Percentiles rank a stretch among this genome's conserved stretches.
phyloP scores from a whole-genome alignment of 805 yeast genomes.

The Candida succiphila region DNA sequence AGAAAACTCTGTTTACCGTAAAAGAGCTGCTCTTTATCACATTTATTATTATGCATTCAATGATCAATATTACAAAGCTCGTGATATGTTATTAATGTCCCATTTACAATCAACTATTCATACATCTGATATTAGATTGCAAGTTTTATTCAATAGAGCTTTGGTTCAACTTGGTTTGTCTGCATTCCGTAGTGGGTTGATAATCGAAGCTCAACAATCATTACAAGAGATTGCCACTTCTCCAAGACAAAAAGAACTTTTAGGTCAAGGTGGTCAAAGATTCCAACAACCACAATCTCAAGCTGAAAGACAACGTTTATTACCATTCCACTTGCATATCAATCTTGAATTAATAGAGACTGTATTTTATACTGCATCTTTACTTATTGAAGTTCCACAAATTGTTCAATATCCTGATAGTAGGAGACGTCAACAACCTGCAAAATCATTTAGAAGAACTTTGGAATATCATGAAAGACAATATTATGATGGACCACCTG shows the following conservation, averaged over 20 bases:
- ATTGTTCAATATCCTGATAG: conserved; percentile 68
- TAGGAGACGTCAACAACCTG: conserved; percentile 38
- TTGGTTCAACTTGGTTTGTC: conserved; percentile 91
- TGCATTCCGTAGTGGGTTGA: conserved; percentile 86
- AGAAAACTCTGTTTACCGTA: conserved; percentile 57
- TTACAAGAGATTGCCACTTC: conserved; percentile 83
- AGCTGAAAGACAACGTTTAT: conserved; percentile 67
- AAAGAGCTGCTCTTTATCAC: conserved; percentile 75
- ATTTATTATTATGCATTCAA: conserved; percentile 89
- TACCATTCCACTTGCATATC: conserved; percentile 98
- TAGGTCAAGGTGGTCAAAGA: conserved; percentile 84
- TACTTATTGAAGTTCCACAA: conserved; percentile 86
- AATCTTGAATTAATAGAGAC: conserved; percentile 91
- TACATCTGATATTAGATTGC: conserved; percentile 75
- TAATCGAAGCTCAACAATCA: conserved; percentile 78
- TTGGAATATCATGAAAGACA: conserved; percentile 91
- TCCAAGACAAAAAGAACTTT: conserved; percentile 77
- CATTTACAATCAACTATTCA: conserved; percentile 78
- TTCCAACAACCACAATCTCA: conserved; percentile 35
- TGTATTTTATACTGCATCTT: conserved; percentile 81
- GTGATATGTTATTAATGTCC: conserved; percentile 80
- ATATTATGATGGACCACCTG: conserved; percentile 96
- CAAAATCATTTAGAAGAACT: conserved; percentile 83
- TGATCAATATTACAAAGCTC: conserved; percentile 73
- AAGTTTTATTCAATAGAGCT: conserved; percentile 90